phyloP scores from a whole-genome alignment of 78 protist genomes.

The Anaeramoeba flamelloides region DNA sequence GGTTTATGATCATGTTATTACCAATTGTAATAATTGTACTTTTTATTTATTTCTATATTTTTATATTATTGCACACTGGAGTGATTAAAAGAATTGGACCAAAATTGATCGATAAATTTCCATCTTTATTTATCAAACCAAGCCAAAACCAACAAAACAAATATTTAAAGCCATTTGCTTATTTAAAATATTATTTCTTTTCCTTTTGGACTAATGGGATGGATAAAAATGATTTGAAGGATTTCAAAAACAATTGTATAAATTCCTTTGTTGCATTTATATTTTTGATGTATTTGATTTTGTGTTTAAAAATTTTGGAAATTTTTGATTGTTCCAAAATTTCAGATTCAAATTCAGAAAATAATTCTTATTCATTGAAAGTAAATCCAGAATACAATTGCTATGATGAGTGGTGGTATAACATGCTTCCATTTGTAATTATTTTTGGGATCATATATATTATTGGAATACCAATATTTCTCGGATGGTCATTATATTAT shows the following conservation, averaged over 20 bases:
- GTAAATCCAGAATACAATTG: background rate
- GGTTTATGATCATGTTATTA: background rate
- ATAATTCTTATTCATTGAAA: background rate
- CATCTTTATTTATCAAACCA: background rate
- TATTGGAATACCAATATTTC: background rate
- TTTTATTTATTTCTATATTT: background rate
- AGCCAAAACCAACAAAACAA: background rate
- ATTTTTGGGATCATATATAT: background rate
- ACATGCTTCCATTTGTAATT: background rate
- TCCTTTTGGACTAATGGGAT: background rate
- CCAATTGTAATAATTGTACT: background rate
- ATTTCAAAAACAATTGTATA: background rate
- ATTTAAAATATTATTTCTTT: background rate
- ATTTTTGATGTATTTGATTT: background rate
- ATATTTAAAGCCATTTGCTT: background rate
- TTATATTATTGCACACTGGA: background rate
- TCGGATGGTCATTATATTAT: background rate
- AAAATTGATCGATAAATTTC: background rate
- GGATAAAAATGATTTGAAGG: background rate
- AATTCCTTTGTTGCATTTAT: background rate
- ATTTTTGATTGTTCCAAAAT: background rate
- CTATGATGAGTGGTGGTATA: background rate
- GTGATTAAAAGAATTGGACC: background rate
- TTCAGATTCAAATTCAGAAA: background rate
- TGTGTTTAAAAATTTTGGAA: background rate